Evolutionary conservation across 371 early-diverging fungal genomes (phyloP).

Genomic region (Massospora cicadina): DNA sequence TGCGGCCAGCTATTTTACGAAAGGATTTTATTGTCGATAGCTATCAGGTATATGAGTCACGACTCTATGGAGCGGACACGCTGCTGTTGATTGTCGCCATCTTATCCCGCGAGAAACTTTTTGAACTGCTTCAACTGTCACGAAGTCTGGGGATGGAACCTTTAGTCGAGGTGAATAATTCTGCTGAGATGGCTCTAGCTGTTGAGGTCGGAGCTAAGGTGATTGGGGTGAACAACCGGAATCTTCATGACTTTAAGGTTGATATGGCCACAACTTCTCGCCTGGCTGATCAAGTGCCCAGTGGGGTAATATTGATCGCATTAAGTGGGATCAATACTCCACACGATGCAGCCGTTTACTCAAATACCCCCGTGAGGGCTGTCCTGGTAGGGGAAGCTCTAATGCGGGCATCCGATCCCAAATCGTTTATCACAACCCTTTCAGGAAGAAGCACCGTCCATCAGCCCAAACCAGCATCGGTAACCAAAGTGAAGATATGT

Average conservation of each 20-base stretch:
- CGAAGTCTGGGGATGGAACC: conserved; percentile 83
- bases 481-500: conserved; percentile 71
- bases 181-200: conserved; percentile 74
- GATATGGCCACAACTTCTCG: conserved; percentile 68
- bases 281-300: conserved; percentile 55
- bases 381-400: conserved; percentile 92
- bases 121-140: conserved; percentile 46
- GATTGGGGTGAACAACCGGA: conserved; percentile 93
- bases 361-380: conserved; percentile 50
- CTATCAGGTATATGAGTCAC: conserved; percentile 89
- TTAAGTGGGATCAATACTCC: conserved; percentile 76
- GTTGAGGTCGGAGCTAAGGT: conserved; percentile 62
- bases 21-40: conserved; percentile 93
- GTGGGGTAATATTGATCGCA: conserved; percentile 57
- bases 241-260: conserved; percentile 87
- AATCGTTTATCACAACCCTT: conserved; percentile 50
- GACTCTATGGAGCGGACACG: conserved; percentile 82
- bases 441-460: conserved; percentile 18
- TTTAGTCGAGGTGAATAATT: conserved; percentile 90
- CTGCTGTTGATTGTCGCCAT: conserved; percentile 91
- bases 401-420: conserved; percentile 68
- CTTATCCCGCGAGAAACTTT: conserved; percentile 44
- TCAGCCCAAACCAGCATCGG: neutral
- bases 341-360: conserved; percentile 65
- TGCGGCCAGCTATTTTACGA: conserved; percentile 81